Conservation (phyloP, 441 rosid genomes). For the Isatis lusitanica region DNA sequence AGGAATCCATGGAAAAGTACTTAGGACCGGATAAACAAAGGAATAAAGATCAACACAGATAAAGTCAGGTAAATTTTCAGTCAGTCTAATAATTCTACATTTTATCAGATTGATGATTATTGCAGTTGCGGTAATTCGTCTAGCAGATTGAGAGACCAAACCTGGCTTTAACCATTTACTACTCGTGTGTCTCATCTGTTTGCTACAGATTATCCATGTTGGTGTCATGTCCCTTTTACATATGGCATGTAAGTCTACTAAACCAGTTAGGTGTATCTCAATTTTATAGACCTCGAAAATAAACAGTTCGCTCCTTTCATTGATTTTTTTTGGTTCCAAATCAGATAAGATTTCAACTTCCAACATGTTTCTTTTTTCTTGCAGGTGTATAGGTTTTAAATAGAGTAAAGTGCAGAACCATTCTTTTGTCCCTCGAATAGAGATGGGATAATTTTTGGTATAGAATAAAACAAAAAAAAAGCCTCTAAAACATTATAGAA, state of each 20-base stretch:
- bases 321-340: background rate
- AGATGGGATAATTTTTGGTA: constrained; percentile 38
- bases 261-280: background rate
- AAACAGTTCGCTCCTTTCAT: background rate
- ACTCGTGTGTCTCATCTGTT: background rate
- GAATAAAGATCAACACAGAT: constrained; percentile 38
- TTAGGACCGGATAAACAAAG: constrained; percentile 61
- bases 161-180: background rate
- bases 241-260: constrained; percentile 27
- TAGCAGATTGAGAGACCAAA: constrained; percentile 16
- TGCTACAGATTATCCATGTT: constrained; percentile 25
- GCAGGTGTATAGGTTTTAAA: constrained; percentile 38
- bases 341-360: background rate
- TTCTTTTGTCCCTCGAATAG: constrained; percentile 33
- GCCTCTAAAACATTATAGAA: constrained; percentile 5
- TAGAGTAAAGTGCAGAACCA: constrained; percentile 36
- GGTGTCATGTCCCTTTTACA: constrained; percentile 18
- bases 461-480: constrained; percentile 1
- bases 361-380: constrained; percentile 7
- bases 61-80: constrained; percentile 15
- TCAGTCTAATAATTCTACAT: background rate
- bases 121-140: background rate
- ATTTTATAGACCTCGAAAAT: background rate
- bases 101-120: background rate
- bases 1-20: constrained; percentile 95